Evolutionary conservation across 1,284 basidiomycete species (phyloP), one percentile per base, ranked within the genome.

Genomic region (Mycosarcoma mackinlayi): DNA sequence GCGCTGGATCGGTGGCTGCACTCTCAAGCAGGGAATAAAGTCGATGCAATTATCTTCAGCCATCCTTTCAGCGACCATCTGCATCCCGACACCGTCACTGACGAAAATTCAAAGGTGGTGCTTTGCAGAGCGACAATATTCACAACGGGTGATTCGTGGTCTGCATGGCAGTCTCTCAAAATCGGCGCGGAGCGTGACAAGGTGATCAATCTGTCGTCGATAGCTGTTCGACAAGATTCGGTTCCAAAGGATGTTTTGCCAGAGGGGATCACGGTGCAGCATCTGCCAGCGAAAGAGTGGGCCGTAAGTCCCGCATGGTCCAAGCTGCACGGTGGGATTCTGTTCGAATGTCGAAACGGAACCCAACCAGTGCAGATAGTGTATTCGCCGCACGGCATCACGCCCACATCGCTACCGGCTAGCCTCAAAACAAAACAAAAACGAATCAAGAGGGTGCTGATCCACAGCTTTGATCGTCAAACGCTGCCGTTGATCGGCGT

Each of bases 401-500:
- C 63, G 5, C 35, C 64, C 3, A 42, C 7, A 8, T 72, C 68
- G 2, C 41, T 71, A n/a, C 39, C 69, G 0, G 9, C 41, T 1
- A 11, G 19, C 3, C 38, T 67, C 27, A 18, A 28, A 27, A 13
- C 3, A 38, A 33, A 2, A 28, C 3, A 33, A 34, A 9, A 11
- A 8, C 19, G 33, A n/a, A n/a, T 19, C 7, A 25, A 45, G 4
- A 28, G 52, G 11, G 34, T 72, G 13, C 41, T 72, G 13, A 44
- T 72, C 28, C 69, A 72, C 45, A 63, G 63, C 53, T 72, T 72
- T 25, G 63, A 72, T 40, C 46, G 60, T 5, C 69, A 72, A 34
- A 57, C 56, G 3, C 53, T 72, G 10, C 69, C 69, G 0, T 8
- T 59, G n/a, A 56, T 72, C 40, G 69, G 69, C 10, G 33, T 27